phyloP scores from a whole-genome alignment of 257 asterid genomes.

The Avicennia marina region DNA sequence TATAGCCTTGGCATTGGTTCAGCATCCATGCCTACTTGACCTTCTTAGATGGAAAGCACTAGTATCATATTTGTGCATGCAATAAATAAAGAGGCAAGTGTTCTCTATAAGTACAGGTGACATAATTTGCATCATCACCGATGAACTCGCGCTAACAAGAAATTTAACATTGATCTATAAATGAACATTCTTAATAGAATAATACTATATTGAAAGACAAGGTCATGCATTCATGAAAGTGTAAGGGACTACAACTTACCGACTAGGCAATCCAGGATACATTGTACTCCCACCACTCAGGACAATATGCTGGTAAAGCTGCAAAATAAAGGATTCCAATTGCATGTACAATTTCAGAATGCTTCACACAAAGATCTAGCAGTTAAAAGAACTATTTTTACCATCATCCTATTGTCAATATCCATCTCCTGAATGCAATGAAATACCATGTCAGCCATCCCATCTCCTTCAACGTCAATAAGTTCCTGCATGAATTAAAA shows the following conservation, averaged over 20 bases:
- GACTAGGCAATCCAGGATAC: constrained; percentile 99
- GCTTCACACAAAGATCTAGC: constrained; percentile 21
- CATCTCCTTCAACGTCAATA: constrained; percentile 98
- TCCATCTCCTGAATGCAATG: constrained; percentile 99
- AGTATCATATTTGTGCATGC: neutral
- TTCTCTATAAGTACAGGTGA: neutral
- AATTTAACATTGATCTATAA: neutral
- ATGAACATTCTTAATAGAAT: neutral
- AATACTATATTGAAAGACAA: neutral
- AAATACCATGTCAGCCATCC: constrained; percentile 99
- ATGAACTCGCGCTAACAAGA: constrained; percentile 1
- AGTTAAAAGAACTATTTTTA: constrained; percentile 20
- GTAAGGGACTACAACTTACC: constrained; percentile 45
- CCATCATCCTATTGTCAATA: constrained; percentile 98
- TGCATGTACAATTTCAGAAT: constrained; percentile 19
- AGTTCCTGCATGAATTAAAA: constrained; percentile 64
- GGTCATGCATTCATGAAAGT: neutral
- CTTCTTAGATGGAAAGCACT: neutral
- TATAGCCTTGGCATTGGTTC: neutral
- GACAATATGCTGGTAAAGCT: constrained; percentile 97
- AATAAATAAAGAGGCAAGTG: constrained; percentile 3
- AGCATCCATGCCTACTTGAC: neutral
- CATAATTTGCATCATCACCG: constrained; percentile 8
- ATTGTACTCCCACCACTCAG: constrained; percentile 98
- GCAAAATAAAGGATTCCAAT: constrained; percentile 26